Base-by-base conservation (phyloP, 2,329 filamentous ascomycete species). In the Colletotrichum horii region DNA sequence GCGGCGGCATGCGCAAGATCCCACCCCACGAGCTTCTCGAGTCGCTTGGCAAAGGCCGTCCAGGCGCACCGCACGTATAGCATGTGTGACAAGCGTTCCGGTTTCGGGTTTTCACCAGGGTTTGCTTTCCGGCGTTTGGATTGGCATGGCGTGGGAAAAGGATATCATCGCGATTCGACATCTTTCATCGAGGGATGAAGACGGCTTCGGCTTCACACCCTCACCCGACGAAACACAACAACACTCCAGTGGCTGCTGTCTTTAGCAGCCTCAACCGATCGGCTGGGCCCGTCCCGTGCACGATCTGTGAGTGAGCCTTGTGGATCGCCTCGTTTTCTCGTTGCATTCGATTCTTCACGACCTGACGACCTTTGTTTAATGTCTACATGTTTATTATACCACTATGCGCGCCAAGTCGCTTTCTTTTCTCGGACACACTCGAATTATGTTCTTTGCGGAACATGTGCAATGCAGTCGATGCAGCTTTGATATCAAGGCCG, bases 1-100 rank as follows among this genome's bases (percentile, higher is more conserved):
- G 88, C 70, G 90, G 87, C 77, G 90, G 90, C 68, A 90, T 93
- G 78, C 87, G 88, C 78, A 86, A 91, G 77, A 89, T 93, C 76
- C 92, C 92, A 15, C 92, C 92, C 4, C 88, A 89, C 67, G 90
- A 93, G 82, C 86, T 92, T 48, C 84, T 92, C 9, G 88, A 91
- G 79, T 89, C 88, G 22, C 81, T 92, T 19, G 86, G 87, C 60
- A 87, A 87, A 76, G 86, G 86, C 36, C 84, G 87, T 74, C 81
- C 87, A 16, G 88, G 87, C 19, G 88, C 86, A 36, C 90, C 90
- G 34, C 87, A 87, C 16, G 87, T 92, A 66, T 92, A 82, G 88
- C 43, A 66, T 43, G 36, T 70, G 38, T 26, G 28, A 69, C 36
- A 64, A 77, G 26, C 34, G 52, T 77, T 77, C 55, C 26, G 43